Percentiles rank a stretch among this genome's conserved stretches.
Conservation (phyloP, 2,329 filamentous ascomycete species). For the Cercospora brassicicola region DNA sequence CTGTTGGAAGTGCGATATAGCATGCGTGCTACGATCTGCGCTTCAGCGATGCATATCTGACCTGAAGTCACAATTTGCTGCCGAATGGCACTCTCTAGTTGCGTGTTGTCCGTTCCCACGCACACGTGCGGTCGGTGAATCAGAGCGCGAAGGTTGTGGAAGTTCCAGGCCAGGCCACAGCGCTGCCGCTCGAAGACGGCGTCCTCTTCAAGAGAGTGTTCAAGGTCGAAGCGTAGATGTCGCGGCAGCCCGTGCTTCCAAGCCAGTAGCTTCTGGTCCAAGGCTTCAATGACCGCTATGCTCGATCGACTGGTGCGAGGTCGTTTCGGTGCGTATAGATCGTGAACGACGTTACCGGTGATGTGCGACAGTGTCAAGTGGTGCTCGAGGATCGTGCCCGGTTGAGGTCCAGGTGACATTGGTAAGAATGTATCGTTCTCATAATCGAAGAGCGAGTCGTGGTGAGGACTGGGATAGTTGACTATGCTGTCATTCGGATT, state of each 20-base stretch:
- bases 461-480: conserved; percentile 3
- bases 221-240: conserved; percentile 18
- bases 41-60: conserved; percentile 14
- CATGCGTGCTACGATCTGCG: conserved; percentile 13
- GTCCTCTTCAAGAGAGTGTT: conserved; percentile 5
- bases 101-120: not conserved
- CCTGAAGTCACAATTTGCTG: conserved; percentile 12
- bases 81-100: not conserved
- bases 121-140: conserved; percentile 16
- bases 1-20: conserved; percentile 6
- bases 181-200: conserved; percentile 8
- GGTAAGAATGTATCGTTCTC: conserved; percentile 7
- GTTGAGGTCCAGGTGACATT: not conserved
- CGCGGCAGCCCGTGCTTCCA: conserved; percentile 15
- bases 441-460: conserved; percentile 15
- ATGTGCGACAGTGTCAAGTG: conserved; percentile 9
- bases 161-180: conserved; percentile 14
- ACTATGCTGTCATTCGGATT: conserved; percentile 5
- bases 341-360: conserved; percentile 11
- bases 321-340: conserved; percentile 16
- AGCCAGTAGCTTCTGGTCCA: conserved; percentile 16
- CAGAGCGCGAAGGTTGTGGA: conserved; percentile 15
- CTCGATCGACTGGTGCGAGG: not conserved
- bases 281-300: conserved; percentile 5
- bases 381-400: conserved; percentile 7